A percentile compares a stretch with the other conserved stretches of the same genome.
Conservation (phyloP, 768 basidiomycete genomes). For the Boletellus emodensis region DNA sequence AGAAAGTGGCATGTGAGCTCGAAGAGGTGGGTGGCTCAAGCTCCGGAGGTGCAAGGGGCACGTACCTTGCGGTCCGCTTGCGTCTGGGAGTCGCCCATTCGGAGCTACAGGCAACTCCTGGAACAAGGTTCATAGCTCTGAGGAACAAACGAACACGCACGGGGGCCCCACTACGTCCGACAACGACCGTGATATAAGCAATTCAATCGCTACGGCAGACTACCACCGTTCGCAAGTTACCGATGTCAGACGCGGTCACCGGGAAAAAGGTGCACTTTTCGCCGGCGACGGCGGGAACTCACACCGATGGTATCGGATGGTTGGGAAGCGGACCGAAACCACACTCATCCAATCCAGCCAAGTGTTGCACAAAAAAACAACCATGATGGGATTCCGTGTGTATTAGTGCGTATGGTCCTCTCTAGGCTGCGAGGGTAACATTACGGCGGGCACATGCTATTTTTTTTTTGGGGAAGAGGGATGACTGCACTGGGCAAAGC, state of each 20-base stretch:
- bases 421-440: slow-evolving; percentile 15
- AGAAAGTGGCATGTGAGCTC: slow-evolving; percentile 9
- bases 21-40: slow-evolving; percentile 11
- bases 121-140: slow-evolving; percentile 21
- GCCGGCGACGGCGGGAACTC: background rate
- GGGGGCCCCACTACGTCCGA: slow-evolving; percentile 24
- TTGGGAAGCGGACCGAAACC: slow-evolving; percentile 7
- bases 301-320: background rate
- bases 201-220: slow-evolving; percentile 26
- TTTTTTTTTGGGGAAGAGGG: slow-evolving; percentile 9
- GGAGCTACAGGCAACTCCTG: background rate
- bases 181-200: slow-evolving; percentile 16
- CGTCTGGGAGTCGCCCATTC: slow-evolving; percentile 1
- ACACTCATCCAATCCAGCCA: slow-evolving; percentile 12
- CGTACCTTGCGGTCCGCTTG: slow-evolving; percentile 8
- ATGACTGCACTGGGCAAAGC: slow-evolving; percentile 1
- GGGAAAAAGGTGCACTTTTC: no score
- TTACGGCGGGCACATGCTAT: slow-evolving; percentile 19
- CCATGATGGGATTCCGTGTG: slow-evolving; percentile 8
- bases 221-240: slow-evolving; percentile 8
- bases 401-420: slow-evolving; percentile 16
- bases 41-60: slow-evolving; percentile 7
- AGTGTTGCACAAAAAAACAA: slow-evolving; percentile 8
- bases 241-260: slow-evolving; percentile 1
- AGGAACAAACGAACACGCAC: slow-evolving; percentile 10